Evolutionary conservation across 345 rosid species (phyloP).

Genomic region (Trapa bicornis): DNA sequence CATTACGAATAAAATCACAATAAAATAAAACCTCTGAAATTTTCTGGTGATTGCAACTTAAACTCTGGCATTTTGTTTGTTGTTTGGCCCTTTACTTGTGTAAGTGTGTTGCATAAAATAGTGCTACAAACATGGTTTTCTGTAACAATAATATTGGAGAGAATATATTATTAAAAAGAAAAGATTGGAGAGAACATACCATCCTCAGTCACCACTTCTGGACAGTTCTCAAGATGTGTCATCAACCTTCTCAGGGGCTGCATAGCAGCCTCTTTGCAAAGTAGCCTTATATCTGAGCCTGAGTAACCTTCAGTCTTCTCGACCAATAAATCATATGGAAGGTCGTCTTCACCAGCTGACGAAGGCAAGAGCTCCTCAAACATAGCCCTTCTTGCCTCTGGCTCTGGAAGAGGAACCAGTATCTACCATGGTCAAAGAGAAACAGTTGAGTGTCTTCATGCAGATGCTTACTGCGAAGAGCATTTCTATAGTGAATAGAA

Average conservation of each 20-base stretch:
- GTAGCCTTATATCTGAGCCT: constrained; percentile 81
- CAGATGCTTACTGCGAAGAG: no score
- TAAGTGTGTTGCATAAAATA: no score
- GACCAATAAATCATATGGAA: constrained; percentile 65
- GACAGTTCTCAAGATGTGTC: constrained; percentile 45
- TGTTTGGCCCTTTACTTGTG: no score
- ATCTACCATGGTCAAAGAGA: constrained; percentile 24
- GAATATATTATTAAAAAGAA: no score
- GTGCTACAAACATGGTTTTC: neutral
- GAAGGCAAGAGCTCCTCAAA: constrained; percentile 67
- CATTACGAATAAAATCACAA: neutral
- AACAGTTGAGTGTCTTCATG: neutral
- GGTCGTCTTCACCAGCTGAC: constrained; percentile 29
- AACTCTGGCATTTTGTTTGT: no score
- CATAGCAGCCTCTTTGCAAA: constrained; percentile 95
- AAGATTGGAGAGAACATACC: constrained; percentile 27
- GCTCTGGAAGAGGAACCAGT: constrained; percentile 83
- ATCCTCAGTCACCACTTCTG: constrained; percentile 58
- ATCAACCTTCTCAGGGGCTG: constrained; percentile 80
- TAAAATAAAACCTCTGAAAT: neutral
- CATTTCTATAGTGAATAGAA: no score
- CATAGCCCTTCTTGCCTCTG: constrained; percentile 87
- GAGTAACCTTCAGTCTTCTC: constrained; percentile 77
- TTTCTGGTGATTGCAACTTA: no score
- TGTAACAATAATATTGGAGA: neutral